phyloP scores from a whole-genome alignment of 75 land plant species.

The Selaginella tamariscina region DNA sequence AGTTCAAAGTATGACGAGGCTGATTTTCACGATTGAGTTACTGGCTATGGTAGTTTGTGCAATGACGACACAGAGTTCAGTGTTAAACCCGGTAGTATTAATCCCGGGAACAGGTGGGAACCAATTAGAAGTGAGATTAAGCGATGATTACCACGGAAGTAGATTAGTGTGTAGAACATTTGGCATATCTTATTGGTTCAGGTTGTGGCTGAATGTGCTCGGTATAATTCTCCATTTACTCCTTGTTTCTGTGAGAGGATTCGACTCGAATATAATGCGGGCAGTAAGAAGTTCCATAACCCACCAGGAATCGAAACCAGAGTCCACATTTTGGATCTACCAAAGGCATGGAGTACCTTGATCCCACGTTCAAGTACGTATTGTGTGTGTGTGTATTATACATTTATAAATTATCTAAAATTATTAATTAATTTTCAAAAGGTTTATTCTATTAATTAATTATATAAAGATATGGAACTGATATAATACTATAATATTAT shows the following conservation, averaged over 20 bases:
- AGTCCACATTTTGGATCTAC: slow-evolving; percentile 75
- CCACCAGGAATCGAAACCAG: slow-evolving; percentile 69
- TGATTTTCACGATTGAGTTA: too few relatives aligned
- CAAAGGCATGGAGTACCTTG: slow-evolving; percentile 49
- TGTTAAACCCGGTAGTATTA: slow-evolving; percentile 63
- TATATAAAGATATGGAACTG: too few relatives aligned
- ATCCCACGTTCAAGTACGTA: slow-evolving; percentile 58
- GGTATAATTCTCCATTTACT: slow-evolving; percentile 59
- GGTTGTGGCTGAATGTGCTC: slow-evolving; percentile 72
- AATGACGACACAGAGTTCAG: too few relatives aligned
- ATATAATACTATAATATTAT: too few relatives aligned
- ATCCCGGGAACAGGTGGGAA: slow-evolving; percentile 90
- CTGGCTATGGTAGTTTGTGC: too few relatives aligned
- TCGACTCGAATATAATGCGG: slow-evolving; percentile 42
- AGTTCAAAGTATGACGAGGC: too few relatives aligned
- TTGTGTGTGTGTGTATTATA: too few relatives aligned
- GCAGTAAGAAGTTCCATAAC: slow-evolving; percentile 44
- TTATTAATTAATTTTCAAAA: too few relatives aligned
- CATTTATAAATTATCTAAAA: too few relatives aligned
- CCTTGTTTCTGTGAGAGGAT: slow-evolving; percentile 70
- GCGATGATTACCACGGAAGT: slow-evolving; percentile 43
- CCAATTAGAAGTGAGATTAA: slow-evolving; percentile 75
- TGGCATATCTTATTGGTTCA: slow-evolving; percentile 32
- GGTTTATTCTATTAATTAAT: too few relatives aligned
- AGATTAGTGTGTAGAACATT: slow-evolving; percentile 36